phyloP scores from a whole-genome alignment of 352 stramenopile species.

The Globisporangium takayamanum region DNA sequence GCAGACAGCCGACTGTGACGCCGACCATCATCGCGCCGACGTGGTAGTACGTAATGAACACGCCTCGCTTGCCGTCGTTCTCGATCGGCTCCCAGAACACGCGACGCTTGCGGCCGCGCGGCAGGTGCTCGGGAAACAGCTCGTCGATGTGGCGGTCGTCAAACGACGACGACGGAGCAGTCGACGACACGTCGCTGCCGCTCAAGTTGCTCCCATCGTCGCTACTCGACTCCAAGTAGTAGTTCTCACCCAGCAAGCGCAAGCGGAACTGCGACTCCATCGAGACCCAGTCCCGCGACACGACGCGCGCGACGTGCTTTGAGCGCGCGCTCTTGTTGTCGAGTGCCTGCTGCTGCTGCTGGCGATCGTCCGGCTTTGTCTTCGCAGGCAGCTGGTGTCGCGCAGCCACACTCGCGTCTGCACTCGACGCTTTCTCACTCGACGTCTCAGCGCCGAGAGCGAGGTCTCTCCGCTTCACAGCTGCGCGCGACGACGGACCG shows the following conservation, averaged over 20 bases:
- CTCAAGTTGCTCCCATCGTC: slow-evolving; percentile 24
- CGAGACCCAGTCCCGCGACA: slow-evolving; percentile 17
- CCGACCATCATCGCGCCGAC: slow-evolving; percentile 52
- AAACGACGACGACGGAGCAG: slow-evolving; percentile 12
- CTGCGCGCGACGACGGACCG: slow-evolving; percentile 47
- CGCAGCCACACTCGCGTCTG: background rate
- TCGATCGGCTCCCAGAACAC: slow-evolving; percentile 71
- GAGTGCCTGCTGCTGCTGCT: background rate
- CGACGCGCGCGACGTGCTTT: slow-evolving; percentile 18
- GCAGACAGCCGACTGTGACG: slow-evolving; percentile 31
- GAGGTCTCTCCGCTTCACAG: slow-evolving; percentile 1
- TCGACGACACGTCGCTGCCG: slow-evolving; percentile 4
- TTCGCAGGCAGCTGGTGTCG: background rate
- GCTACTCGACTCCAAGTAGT: slow-evolving; percentile 50
- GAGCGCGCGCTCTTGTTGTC: slow-evolving; percentile 2
- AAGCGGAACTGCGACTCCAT: slow-evolving; percentile 46
- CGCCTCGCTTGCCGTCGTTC: slow-evolving; percentile 61
- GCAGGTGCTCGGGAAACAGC: slow-evolving; percentile 18
- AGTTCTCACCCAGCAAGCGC: slow-evolving; percentile 47
- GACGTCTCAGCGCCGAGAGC: background rate
- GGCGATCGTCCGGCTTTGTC: background rate
- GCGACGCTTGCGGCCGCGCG: slow-evolving; percentile 14
- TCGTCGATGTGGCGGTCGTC: slow-evolving; percentile 18
- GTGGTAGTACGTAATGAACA: slow-evolving; percentile 82
- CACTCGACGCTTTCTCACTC: background rate